Evolutionary conservation across 768 basidiomycete genomes (phyloP).

Genomic region (Rhodotorula kratochvilovae): DNA sequence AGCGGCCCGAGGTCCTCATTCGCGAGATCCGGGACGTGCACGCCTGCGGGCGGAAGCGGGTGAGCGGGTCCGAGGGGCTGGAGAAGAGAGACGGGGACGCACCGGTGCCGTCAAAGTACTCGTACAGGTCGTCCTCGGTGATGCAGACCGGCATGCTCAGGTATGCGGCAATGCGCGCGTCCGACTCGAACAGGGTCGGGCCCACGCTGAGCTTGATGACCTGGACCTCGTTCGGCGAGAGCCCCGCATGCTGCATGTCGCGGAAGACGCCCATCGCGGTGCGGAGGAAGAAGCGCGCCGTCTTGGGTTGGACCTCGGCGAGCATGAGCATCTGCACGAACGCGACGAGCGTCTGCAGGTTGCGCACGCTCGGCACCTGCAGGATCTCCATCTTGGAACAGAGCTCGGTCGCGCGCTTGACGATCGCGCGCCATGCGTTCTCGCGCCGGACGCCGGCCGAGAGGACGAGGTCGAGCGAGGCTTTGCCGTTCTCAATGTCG

Average conservation of each 20-base stretch:
- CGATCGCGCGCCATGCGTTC: constrained; percentile 38
- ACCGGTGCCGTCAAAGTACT: constrained; percentile 29
- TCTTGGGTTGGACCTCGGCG: constrained; percentile 26
- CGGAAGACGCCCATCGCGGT: constrained; percentile 32
- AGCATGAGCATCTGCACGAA: constrained; percentile 39
- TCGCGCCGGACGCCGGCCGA: constrained; percentile 28
- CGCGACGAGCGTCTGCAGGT: constrained; percentile 28
- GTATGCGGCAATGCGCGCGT: constrained; percentile 30
- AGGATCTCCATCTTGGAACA: constrained; percentile 27
- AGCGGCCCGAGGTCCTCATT: constrained; percentile 14
- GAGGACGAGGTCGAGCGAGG: constrained; percentile 26
- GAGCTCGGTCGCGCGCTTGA: constrained; percentile 30
- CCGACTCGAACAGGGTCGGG: constrained; percentile 28
- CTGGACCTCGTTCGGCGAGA: constrained; percentile 3
- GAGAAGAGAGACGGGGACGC: not conserved
- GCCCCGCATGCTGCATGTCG: constrained; percentile 28
- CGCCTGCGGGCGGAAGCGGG: constrained; percentile 3
- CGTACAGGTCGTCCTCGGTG: constrained; percentile 33
- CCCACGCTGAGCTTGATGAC: constrained; percentile 20
- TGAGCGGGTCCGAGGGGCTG: not conserved
- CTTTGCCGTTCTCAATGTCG: constrained; percentile 31
- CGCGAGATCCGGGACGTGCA: constrained; percentile 31
- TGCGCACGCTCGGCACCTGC: constrained; percentile 19
- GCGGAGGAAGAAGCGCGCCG: constrained; percentile 36
- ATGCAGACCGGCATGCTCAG: constrained; percentile 22